These are phyloP conservation scores for Acrodontium crateriforme DNA, from an alignment of 2,329 filamentous ascomycete species.

Conservation along the genomic window DNA sequence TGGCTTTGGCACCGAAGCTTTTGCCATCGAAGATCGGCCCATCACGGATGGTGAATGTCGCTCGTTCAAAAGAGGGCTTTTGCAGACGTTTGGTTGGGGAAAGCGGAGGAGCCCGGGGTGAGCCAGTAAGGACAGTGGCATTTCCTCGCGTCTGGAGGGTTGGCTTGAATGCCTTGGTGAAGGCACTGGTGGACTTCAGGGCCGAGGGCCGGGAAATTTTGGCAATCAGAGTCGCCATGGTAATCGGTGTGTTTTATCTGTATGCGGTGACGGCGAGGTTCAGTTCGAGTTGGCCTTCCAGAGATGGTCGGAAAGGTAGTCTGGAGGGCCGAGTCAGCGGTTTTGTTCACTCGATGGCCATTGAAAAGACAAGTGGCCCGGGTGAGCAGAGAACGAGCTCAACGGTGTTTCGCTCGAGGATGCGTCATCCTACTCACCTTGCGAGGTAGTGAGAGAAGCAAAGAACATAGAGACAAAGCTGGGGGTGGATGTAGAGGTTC, in stretches of 20 bases:
- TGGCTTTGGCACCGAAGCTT: conserved; percentile 90
- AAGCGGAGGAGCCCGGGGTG: conserved; percentile 52
- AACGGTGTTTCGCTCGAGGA: no score
- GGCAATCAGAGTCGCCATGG: conserved; percentile 34
- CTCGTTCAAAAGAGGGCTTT: conserved; percentile 60
- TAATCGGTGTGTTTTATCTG: conserved; percentile 10
- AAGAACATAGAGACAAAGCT: no score
- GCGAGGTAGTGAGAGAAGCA: no score
- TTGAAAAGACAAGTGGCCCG: no score
- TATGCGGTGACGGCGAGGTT: conserved; percentile 20
- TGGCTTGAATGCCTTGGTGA: conserved; percentile 31
- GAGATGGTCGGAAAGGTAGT: conserved; percentile 58
- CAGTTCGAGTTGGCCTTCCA: conserved; percentile 54
- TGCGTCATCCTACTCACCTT: no score
- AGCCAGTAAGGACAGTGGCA: conserved; percentile 56
- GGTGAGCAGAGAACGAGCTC: no score
- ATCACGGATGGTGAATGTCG: conserved; percentile 91
- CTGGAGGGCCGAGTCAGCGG: no score
- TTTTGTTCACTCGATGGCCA: no score
- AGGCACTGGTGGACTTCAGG: conserved; percentile 25
- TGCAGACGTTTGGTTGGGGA: conserved; percentile 34
- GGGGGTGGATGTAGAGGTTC: no score
- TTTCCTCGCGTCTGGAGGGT: conserved; percentile 37
- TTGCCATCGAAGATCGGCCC: conserved; percentile 93
- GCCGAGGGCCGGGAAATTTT: conserved; percentile 38